These are phyloP conservation scores for Akanthomyces dipterigenus DNA, from an alignment of 2,329 filamentous ascomycete genomes.

Conservation along the genomic window DNA sequence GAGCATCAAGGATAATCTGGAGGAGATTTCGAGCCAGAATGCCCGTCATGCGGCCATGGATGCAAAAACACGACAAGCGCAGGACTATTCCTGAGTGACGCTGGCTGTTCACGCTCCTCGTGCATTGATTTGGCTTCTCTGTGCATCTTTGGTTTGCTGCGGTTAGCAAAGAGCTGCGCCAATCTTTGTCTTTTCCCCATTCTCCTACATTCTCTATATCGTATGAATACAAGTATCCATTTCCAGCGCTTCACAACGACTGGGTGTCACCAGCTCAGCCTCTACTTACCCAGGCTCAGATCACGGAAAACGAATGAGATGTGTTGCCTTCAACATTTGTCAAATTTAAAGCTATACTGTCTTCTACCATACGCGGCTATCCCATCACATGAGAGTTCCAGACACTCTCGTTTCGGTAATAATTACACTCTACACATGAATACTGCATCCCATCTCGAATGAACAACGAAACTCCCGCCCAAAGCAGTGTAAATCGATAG, in stretches of 20 bases:
- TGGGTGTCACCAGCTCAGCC: not conserved
- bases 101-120: too few relatives aligned
- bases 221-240: not conserved
- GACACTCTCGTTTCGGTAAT: not conserved
- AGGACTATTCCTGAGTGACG: too few relatives aligned
- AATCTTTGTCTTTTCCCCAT: not conserved
- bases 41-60: too few relatives aligned
- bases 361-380: not conserved
- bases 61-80: too few relatives aligned
- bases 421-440: not conserved
- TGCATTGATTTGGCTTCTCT: too few relatives aligned
- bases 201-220: too few relatives aligned
- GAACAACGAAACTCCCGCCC: not conserved
- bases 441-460: not conserved
- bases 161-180: too few relatives aligned
- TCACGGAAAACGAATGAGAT: not conserved
- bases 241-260: not conserved
- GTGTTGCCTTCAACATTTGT: not conserved
- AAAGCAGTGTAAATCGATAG: not conserved
- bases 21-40: too few relatives aligned
- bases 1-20: too few relatives aligned
- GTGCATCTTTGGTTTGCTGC: not conserved
- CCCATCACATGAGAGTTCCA: not conserved
- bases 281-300: not conserved
- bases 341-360: not conserved